A percentile compares a stretch with the other conserved stretches of the same genome.
Conservation (phyloP, 345 rosid species). For the Fremontodendron californicum region DNA sequence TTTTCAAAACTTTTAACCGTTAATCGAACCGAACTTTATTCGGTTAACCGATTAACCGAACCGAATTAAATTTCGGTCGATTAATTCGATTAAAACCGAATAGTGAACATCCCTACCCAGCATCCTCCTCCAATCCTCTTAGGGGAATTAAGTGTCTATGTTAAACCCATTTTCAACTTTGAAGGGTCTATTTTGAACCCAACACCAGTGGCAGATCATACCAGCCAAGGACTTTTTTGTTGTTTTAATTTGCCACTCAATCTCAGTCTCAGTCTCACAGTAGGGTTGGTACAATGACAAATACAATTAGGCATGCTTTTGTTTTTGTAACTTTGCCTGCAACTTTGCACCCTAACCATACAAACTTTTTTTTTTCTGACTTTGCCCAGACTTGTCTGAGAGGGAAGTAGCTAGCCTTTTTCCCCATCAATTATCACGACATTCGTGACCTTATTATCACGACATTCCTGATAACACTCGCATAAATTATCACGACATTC, state of each 20-base stretch:
- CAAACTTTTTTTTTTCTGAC: background rate
- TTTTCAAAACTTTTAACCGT: no score
- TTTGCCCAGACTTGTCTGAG: constrained; percentile 2
- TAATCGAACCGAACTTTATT: no score
- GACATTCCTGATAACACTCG: no score
- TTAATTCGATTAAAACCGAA: no score
- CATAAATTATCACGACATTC: no score
- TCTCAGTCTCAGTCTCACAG: no score
- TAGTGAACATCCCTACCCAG: no score
- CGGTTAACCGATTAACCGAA: no score
- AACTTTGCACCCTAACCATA: background rate
- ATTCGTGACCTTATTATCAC: no score
- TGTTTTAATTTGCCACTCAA: background rate
- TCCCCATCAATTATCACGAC: constrained; percentile 25
- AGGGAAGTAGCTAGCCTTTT: constrained; percentile 23
- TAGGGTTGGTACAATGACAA: no score
- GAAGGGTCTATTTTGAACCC: constrained; percentile 19
- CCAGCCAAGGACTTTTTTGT: background rate
- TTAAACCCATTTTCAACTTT: constrained; percentile 2
- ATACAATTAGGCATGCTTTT: background rate
- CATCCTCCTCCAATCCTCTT: background rate
- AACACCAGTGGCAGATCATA: background rate
- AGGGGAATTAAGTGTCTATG: background rate
- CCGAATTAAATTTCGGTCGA: no score
- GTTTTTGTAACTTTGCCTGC: background rate